Evolutionary conservation across 2,329 filamentous ascomycete species (phyloP).

Genomic region (Leptoxyphium fumago): DNA sequence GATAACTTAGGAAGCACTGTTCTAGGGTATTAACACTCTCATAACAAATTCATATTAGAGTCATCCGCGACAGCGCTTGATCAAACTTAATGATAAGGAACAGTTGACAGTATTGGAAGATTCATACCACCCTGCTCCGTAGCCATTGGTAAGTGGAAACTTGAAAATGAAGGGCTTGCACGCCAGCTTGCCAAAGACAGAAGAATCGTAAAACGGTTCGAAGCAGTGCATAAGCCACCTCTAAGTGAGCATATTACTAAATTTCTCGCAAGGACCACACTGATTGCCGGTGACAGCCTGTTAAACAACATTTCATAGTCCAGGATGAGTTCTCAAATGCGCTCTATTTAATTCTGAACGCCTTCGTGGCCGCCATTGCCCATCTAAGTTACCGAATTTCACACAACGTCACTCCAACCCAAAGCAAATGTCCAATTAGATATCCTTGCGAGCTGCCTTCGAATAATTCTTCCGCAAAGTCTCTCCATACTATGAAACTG

Average conservation of each 20-base stretch:
- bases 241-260: neutral
- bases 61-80: neutral
- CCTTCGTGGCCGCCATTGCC: neutral
- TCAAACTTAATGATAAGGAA: neutral
- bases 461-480: conserved; percentile 26
- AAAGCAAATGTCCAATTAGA: conserved; percentile 9
- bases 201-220: neutral
- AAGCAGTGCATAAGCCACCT: neutral
- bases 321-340: neutral
- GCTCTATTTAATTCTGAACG: neutral
- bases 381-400: neutral
- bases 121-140: neutral
- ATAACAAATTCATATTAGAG: neutral
- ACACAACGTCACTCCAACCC: no score
- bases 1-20: no score
- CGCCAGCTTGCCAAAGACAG: neutral
- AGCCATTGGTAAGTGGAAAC: neutral
- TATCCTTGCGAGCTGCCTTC: conserved; percentile 27
- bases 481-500: conserved; percentile 19
- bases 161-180: neutral
- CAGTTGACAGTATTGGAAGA: neutral
- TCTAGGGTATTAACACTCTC: no score
- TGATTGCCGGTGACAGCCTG: neutral
- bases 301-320: neutral
- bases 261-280: neutral